Base-by-base conservation (phyloP, 805 yeast genomes). In the Candida arabinofermentans region DNA sequence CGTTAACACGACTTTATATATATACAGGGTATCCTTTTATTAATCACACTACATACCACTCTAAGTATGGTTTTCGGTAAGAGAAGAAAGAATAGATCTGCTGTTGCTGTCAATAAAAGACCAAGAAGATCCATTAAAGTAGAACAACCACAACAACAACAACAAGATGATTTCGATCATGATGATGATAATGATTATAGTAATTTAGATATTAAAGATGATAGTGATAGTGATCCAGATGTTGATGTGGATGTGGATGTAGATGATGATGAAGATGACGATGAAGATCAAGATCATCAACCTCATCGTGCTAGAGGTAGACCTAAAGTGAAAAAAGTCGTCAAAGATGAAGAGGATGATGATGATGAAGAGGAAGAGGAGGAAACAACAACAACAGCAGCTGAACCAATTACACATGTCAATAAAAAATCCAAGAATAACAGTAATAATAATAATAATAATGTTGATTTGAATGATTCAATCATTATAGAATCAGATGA, bases 401-500 rank as follows among this genome's bases (percentile, higher is more conserved):
- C 35, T 14, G 49, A 51, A 34, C 47, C 42, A 23, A 46, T 43
- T n/a, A 50, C 44, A 24, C 44, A 47, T 29, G n/a, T n/a, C n/a
- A n/a, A n/a, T n/a, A n/a, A n/a, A n/a, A n/a, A n/a, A n/a, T n/a
- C n/a, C n/a, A n/a, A n/a, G n/a, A n/a, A n/a, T n/a, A n/a, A n/a
- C n/a, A n/a, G n/a, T n/a, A n/a, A n/a, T n/a, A n/a, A n/a, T n/a
- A n/a, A n/a, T n/a, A n/a, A n/a, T n/a, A n/a, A n/a, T n/a, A n/a
- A n/a, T n/a, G 89, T 85, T 55, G 85, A 77, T 34, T 75, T 79
- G 22, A 95, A 95, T 2, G 75, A 79, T 43, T 81, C 83, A 13
- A 66, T 79, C 40, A 71, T 72, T 23, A 72, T 90, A 5, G 69
- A 67, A 18, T 75, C 83, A 55, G 96, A 89, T 58, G 97, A 91